Percentiles rank a stretch among this genome's conserved stretches.
These are phyloP conservation scores for Kurtzmaniella fragi DNA, from an alignment of 805 yeast genomes.

Conservation along the genomic window DNA sequence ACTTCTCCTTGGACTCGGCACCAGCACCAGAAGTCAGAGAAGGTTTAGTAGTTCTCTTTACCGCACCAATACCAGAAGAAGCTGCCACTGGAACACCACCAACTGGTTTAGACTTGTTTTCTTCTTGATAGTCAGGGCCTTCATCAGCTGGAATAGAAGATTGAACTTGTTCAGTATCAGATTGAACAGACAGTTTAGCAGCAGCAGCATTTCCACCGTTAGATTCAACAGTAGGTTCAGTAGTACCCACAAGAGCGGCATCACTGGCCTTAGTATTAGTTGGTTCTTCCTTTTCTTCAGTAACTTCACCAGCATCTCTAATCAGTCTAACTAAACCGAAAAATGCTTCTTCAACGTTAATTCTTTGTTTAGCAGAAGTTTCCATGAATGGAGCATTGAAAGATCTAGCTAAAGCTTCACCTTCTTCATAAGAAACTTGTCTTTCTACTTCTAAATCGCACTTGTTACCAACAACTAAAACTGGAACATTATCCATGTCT, in stretches of 20 bases:
- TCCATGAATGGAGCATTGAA: constrained; percentile 77
- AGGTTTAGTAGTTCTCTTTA: constrained; percentile 9
- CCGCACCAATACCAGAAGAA: background rate
- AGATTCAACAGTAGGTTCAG: constrained; percentile 3
- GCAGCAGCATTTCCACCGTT: constrained; percentile 4
- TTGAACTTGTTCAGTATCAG: constrained; percentile 2
- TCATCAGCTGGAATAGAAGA: background rate
- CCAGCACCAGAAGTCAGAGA: constrained; percentile 5
- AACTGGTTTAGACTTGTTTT: too few species aligned
- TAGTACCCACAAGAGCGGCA: constrained; percentile 5
- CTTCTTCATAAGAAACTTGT: constrained; percentile 68
- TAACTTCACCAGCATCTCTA: constrained; percentile 16
- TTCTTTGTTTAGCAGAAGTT: constrained; percentile 87
- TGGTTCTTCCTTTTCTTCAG: constrained; percentile 2
- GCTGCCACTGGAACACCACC: background rate
- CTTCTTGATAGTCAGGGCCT: background rate
- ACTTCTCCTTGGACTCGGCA: constrained; percentile 23
- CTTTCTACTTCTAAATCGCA: constrained; percentile 71
- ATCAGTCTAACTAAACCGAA: constrained; percentile 61
- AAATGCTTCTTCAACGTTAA: constrained; percentile 85
- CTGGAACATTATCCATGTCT: constrained; percentile 70
- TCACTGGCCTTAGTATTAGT: constrained; percentile 3
- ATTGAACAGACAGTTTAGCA: constrained; percentile 4
- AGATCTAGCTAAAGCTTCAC: constrained; percentile 54
- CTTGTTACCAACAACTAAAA: constrained; percentile 74